Conservation (phyloP, 345 rosid genomes). For the Camelina laxa region DNA sequence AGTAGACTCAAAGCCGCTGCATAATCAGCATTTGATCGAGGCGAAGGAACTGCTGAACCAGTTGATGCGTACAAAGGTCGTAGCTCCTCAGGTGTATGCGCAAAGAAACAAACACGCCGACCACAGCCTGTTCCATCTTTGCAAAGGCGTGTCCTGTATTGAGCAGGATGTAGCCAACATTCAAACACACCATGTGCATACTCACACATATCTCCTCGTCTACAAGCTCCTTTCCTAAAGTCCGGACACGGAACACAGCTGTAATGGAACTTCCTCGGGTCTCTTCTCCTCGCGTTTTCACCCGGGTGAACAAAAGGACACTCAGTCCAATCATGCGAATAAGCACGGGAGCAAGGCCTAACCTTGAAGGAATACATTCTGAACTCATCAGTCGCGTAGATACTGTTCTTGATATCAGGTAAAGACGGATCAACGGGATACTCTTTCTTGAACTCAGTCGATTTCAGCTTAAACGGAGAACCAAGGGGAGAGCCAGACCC, state of each 20-base stretch:
- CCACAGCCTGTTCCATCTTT: constrained; percentile 90
- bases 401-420: constrained; percentile 94
- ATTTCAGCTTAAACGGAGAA: constrained; percentile 57
- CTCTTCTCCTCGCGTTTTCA: constrained; percentile 96
- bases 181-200: constrained; percentile 99
- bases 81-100: constrained; percentile 88
- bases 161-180: constrained; percentile 99
- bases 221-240: constrained; percentile 89
- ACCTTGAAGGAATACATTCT: constrained; percentile 97
- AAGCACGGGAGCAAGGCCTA: constrained; percentile 93
- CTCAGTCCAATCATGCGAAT: constrained; percentile 98
- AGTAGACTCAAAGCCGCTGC: constrained; percentile 79
- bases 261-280: constrained; percentile 94
- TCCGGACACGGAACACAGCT: constrained; percentile 99
- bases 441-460: constrained; percentile 70
- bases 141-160: constrained; percentile 87
- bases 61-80: constrained; percentile 87
- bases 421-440: constrained; percentile 93
- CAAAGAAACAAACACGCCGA: constrained; percentile 93
- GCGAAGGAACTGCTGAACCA: constrained; percentile 91
- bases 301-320: constrained; percentile 99
- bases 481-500: constrained; percentile 55
- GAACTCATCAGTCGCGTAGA: constrained; percentile 90
- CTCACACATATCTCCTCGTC: constrained; percentile 95
- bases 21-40: constrained; percentile 74